Base-by-base conservation (phyloP, 345 rosid genomes). In the Gossypium rotundifolium region DNA sequence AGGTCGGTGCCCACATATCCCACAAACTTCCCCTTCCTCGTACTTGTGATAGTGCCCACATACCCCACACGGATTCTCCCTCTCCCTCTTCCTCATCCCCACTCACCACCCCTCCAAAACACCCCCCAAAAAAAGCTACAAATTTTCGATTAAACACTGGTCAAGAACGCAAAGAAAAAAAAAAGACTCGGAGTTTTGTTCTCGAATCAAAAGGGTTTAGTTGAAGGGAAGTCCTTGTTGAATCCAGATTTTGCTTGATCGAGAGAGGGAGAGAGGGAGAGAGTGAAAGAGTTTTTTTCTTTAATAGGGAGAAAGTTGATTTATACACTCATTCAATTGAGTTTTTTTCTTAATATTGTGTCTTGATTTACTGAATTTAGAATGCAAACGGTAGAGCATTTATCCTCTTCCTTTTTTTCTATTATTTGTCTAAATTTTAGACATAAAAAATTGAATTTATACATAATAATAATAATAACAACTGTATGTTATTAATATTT, bases 41-140 rank as follows among this genome's bases (percentile, higher is more conserved):
- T 88, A 93, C 86, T 95, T 93, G 88, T 95, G 99, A 78, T 91
- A 95, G 85, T 95, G 99, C 16, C 98, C 98, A 58, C 99, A 95
- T 65, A 95, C 86, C 65, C 91, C 94, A 68, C 99, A 95, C 3
- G 99, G 99, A 79, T 95, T 95, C 77, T 95, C 99, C 74, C 99
- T 87, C 79, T 93, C 99, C 80, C 99, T 87, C 89, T 95, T 95
- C 90, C 97, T 91, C 99, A 93, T 93, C 14, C 44, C 69, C 61
- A 45, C 70, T n/a, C 69, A n/a, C 69, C 68, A 38, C 49, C 49
- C 6, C 1, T 12, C 22, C 17, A 2, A 7, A 20, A 20, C 11
- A 16, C 27, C 23, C 22, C 29, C 10, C 1, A 29, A 29, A 62
- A 70, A 12, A 27, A 18, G 9, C 59, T 13, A 54, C 42, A 20